A percentile compares a stretch with the other conserved stretches of the same genome.
Evolutionary conservation across 257 asterid species (phyloP).

Genomic region (Sherardia arvensis): DNA sequence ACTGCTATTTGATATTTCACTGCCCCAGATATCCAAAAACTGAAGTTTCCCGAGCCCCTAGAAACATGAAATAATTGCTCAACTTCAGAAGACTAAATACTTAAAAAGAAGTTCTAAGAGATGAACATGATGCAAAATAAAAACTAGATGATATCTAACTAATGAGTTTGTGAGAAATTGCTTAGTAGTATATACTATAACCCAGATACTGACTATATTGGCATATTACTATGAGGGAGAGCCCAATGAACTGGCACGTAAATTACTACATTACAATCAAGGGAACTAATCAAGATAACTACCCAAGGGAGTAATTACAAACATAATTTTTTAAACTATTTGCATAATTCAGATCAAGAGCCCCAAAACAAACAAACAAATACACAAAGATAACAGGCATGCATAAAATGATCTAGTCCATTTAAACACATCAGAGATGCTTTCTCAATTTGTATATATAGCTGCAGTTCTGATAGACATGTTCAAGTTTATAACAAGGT

Average conservation of each 20-base stretch:
- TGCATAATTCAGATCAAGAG: slow-evolving; percentile 2
- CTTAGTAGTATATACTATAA: not conserved
- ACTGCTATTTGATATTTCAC: slow-evolving; percentile 55
- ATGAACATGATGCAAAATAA: not conserved
- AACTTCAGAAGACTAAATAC: not conserved
- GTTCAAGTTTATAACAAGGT: not conserved
- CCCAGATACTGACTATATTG: not conserved
- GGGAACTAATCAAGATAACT: not conserved
- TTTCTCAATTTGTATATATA: not conserved
- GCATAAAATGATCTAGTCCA: not conserved
- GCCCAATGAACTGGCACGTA: not conserved
- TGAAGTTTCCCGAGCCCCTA: slow-evolving; percentile 64
- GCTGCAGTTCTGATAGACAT: not conserved
- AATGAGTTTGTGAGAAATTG: not conserved
- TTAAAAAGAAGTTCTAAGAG: not conserved
- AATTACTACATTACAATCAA: not conserved
- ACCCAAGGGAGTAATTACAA: not conserved
- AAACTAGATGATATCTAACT: not conserved
- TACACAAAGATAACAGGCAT: not conserved
- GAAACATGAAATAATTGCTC: slow-evolving; percentile 12
- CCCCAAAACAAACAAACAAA: no score
- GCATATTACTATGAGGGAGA: not conserved
- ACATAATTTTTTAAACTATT: no score
- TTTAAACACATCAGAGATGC: not conserved
- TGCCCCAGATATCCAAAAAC: slow-evolving; percentile 86